Evolutionary conservation across 1,284 basidiomycete genomes (phyloP).

Genomic region (Apiotrichum siamense): DNA sequence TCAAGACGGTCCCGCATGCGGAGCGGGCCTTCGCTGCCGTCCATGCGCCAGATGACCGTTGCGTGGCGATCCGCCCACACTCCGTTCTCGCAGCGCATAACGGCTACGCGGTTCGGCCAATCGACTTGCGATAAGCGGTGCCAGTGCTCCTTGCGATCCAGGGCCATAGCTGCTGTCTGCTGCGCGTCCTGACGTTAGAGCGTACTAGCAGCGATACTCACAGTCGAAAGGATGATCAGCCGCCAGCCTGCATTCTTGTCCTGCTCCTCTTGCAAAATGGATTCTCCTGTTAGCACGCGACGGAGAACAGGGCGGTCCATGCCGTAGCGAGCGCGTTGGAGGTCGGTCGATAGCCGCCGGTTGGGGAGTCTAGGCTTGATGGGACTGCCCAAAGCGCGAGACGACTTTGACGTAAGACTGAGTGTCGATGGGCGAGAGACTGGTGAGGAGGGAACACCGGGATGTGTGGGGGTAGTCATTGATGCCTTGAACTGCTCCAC

Average conservation of each 20-base stretch:
- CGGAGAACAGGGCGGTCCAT: conserved; percentile 20
- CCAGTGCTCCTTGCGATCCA: conserved; percentile 46
- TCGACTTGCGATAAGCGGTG: conserved; percentile 38
- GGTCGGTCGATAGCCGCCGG: conserved; percentile 28
- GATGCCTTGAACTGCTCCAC: conserved; percentile 33
- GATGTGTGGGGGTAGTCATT: background rate
- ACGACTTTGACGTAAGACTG: background rate
- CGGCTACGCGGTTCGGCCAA: conserved; percentile 41
- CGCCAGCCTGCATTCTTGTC: conserved; percentile 48
- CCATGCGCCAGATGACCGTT: conserved; percentile 62
- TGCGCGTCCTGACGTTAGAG: conserved; percentile 28
- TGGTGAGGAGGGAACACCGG: background rate
- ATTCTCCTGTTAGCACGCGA: conserved; percentile 42
- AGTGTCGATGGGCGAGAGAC: background rate
- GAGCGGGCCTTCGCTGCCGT: conserved; percentile 82
- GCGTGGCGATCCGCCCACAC: conserved; percentile 62
- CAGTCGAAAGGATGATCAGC: conserved; percentile 44
- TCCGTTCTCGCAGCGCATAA: conserved; percentile 58
- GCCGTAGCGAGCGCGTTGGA: conserved; percentile 13
- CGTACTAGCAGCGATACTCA: conserved; percentile 7
- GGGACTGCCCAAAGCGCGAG: background rate
- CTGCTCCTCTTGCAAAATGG: conserved; percentile 38
- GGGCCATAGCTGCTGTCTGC: conserved; percentile 35
- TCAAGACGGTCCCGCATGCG: conserved; percentile 53
- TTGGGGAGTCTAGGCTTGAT: background rate